Percentiles rank a stretch among this genome's conserved stretches.
Evolutionary conservation across 257 asterid species (phyloP).

Genomic region (Anisodus acutangulus): DNA sequence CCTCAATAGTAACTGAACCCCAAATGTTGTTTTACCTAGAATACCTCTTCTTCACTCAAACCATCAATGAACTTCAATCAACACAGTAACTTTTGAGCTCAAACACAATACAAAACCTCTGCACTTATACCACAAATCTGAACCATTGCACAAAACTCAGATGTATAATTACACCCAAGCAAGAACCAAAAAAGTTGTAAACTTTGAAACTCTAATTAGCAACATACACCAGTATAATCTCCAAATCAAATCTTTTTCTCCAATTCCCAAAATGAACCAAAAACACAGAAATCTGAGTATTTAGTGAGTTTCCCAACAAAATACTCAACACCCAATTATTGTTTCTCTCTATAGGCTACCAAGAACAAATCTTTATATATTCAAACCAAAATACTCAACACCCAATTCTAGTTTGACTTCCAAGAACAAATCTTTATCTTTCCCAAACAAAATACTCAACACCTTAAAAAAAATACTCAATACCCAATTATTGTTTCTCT

Average conservation of each 20-base stretch:
- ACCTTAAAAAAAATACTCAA: neutral
- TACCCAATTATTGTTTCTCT: slow-evolving; percentile 14
- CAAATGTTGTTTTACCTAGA: slow-evolving; percentile 1
- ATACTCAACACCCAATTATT: slow-evolving; percentile 10
- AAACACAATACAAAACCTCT: neutral
- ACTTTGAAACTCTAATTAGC: neutral
- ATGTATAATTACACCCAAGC: neutral
- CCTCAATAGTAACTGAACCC: neutral
- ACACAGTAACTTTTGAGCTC: neutral
- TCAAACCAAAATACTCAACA: too few relatives aligned
- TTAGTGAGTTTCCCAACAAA: slow-evolving; percentile 13
- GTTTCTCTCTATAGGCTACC: neutral
- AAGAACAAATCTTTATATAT: slow-evolving; percentile 8
- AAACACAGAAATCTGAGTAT: neutral
- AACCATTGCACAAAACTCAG: neutral
- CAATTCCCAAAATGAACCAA: neutral
- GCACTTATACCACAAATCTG: slow-evolving; percentile 8
- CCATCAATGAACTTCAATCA: neutral
- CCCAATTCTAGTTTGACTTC: too few relatives aligned
- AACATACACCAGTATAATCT: neutral
- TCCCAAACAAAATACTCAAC: neutral
- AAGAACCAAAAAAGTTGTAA: neutral
- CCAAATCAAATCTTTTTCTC: neutral
- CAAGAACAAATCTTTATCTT: neutral
- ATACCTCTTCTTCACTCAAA: slow-evolving; percentile 23